Evolutionary conservation across 2,329 filamentous ascomycete species (phyloP).

Genomic region (Berkeleyomyces rouxiae): DNA sequence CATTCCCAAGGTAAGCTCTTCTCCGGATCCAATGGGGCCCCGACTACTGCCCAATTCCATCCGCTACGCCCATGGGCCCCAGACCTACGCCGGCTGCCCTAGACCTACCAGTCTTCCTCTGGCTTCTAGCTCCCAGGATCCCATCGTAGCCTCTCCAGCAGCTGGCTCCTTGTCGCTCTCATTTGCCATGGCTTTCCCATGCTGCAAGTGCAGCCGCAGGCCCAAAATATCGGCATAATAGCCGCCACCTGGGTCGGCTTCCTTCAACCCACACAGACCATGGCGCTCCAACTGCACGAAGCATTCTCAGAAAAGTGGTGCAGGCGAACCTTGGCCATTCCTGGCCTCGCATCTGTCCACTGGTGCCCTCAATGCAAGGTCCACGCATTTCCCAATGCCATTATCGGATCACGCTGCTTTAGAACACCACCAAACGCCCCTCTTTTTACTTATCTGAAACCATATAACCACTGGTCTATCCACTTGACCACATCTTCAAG

Average conservation of each 20-base stretch:
- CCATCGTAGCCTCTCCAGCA: background rate
- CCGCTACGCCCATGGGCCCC: background rate
- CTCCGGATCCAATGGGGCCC: no score
- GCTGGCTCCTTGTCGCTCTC: background rate
- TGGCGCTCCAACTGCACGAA: background rate
- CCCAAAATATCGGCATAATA: background rate
- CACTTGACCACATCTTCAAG: background rate
- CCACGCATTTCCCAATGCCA: background rate
- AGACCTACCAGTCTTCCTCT: no score
- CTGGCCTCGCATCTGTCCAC: constrained; percentile 2
- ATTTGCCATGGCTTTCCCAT: background rate
- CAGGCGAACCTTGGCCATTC: no score
- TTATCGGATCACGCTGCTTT: background rate
- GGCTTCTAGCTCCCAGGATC: background rate
- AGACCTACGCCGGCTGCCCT: no score
- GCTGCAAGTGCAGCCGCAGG: constrained; percentile 10
- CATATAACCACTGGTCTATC: constrained; percentile 2
- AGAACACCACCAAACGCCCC: background rate
- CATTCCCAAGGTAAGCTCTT: background rate
- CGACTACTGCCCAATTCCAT: background rate
- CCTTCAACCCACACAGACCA: background rate
- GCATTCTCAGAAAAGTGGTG: background rate
- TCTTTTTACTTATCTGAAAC: background rate
- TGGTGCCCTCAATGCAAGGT: constrained; percentile 4
- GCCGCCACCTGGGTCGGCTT: background rate